Base-by-base conservation (phyloP, 2,329 filamentous ascomycete species). In the Pyrenophora graminea region DNA sequence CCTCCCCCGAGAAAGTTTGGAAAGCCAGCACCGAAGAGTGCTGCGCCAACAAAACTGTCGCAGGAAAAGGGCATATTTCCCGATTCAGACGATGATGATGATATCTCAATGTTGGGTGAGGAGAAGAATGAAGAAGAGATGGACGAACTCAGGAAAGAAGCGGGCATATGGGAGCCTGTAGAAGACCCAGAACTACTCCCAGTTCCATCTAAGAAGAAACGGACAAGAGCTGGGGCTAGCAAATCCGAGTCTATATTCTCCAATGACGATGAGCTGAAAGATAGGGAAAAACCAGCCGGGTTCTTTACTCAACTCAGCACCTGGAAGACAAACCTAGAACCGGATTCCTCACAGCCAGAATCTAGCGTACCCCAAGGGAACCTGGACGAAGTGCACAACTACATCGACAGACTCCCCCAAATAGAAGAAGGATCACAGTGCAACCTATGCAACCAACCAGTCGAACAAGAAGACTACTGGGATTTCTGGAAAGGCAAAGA, bases 361-460 rank as follows among this genome's bases (percentile, higher is more conserved):
- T 61, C 61, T 6, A 63, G 53, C 32, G 56, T 59, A 17, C 55
- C 59, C 6, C 55, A 52, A 15, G 49, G 62, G 36, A 46, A 46
- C 2, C 53, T 63, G 2, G 53, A 61, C 4, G 48, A 59, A 21
- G 39, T 68, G 8, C 48, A 59, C 9, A 50, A 52, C 5, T 63
- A 66, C 46, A 47, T 66, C 6, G 44, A 52, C 18, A 47, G 56
- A 6, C 53, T 66, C 6, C 58, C 58, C 2, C 21, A 51, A 4
- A 55, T 62, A 10, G 56, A 56, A 25, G 56, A 61, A 43, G 59
- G 61, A 15, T 58, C 61, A 6, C 39, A 32, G 38, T 93, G 89
- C 65, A 86, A 88, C 1, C 82, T 90, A 75, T 93, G 89, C 67
- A 79, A 82, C 12, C 76, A 82, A 37, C 63, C 76, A 2, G 84